phyloP scores from a whole-genome alignment of 495 filamentous ascomycete genomes.

The Aspergillus nidulans region DNA sequence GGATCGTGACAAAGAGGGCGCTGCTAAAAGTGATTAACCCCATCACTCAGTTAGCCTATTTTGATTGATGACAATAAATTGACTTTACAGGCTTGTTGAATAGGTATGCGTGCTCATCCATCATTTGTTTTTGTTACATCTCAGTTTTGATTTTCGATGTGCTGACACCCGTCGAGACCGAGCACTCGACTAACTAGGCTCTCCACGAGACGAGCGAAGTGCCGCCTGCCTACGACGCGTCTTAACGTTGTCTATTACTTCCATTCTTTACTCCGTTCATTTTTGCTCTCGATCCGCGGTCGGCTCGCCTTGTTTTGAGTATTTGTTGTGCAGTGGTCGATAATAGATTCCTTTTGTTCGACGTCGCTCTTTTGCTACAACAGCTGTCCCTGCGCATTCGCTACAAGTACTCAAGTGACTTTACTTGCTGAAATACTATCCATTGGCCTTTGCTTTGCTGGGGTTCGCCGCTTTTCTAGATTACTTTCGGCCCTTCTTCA shows the following conservation, averaged over 20 bases:
- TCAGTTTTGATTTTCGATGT: conserved; percentile 3
- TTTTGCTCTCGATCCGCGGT: neutral
- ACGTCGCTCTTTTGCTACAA: conserved; percentile 3
- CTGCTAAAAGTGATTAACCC: neutral
- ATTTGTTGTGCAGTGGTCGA: neutral
- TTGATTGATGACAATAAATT: neutral
- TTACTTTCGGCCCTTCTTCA: conserved; percentile 1
- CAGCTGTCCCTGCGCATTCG: conserved; percentile 13
- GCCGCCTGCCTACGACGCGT: conserved; percentile 11
- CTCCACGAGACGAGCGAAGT: neutral
- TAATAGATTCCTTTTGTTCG: neutral
- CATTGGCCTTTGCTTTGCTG: neutral
- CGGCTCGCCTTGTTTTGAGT: neutral
- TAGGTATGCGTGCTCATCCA: conserved; percentile 1
- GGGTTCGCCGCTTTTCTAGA: neutral
- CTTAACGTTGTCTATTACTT: neutral
- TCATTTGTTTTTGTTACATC: neutral
- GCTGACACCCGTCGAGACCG: neutral
- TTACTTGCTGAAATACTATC: neutral
- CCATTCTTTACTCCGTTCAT: neutral
- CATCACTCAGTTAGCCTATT: neutral
- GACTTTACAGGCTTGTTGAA: neutral
- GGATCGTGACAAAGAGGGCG: conserved; percentile 2
- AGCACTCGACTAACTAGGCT: neutral
- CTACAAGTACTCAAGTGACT: conserved; percentile 2